Evolutionary conservation across 164 flowering plant species (phyloP).

Genomic region (Platanus orientalis): DNA sequence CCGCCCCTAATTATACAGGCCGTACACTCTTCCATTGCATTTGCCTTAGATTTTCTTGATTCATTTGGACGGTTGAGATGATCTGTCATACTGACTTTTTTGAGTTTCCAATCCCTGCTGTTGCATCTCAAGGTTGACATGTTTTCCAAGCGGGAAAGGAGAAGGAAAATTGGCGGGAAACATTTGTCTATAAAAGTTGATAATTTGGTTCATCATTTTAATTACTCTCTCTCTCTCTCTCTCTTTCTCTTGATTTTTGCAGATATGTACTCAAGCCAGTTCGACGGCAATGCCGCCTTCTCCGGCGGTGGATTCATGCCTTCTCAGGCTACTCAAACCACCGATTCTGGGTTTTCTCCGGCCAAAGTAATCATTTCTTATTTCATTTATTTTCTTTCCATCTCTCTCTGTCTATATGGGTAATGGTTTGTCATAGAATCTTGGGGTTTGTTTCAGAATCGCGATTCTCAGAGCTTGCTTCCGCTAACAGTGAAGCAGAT

Average conservation of each 20-base stretch:
- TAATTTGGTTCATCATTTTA: background rate
- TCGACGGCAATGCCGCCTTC: conserved; percentile 82
- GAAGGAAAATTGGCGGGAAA: conserved; percentile 6
- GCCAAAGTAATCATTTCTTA: conserved; percentile 40
- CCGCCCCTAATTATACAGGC: too few relatives aligned
- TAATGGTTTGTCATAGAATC: background rate
- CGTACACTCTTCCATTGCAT: too few relatives aligned
- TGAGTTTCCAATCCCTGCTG: too few relatives aligned
- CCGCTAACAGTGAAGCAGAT: conserved; percentile 92
- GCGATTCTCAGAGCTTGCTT: conserved; percentile 54
- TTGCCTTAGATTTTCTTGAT: too few relatives aligned
- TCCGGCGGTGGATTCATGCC: conserved; percentile 98
- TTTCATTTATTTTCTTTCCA: background rate
- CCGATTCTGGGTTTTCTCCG: conserved; percentile 42
- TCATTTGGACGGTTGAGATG: too few relatives aligned
- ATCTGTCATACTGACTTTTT: too few relatives aligned
- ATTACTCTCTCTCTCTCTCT: background rate
- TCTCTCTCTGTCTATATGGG: background rate
- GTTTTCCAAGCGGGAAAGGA: background rate
- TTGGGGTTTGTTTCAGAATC: conserved; percentile 43
- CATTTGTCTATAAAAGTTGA: background rate
- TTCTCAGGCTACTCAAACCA: conserved; percentile 64
- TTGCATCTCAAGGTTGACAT: too few relatives aligned
- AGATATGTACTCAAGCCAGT: conserved; percentile 46
- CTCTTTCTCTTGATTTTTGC: background rate